These are phyloP conservation scores for Syzygium aqueum DNA, from an alignment of 345 rosid genomes.

Conservation along the genomic window DNA sequence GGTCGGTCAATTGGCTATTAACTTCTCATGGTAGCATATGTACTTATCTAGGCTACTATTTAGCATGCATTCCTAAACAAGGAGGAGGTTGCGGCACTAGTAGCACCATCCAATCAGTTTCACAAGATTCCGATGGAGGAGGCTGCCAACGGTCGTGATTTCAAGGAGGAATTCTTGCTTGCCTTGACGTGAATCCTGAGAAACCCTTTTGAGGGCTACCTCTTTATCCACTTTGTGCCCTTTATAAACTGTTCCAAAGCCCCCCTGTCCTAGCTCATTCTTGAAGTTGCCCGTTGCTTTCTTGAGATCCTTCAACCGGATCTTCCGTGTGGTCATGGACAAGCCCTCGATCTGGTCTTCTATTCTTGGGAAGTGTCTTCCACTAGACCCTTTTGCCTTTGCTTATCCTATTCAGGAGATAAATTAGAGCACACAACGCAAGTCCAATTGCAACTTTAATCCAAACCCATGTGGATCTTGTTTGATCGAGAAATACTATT, in stretches of 20 bases:
- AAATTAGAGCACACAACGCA: neutral
- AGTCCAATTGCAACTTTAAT: neutral
- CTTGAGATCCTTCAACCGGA: conserved; percentile 35
- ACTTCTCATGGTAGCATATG: conserved; percentile 19
- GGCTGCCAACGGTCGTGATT: conserved; percentile 60
- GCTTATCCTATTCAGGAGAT: conserved; percentile 20
- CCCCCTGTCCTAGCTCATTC: conserved; percentile 68
- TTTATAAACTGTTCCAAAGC: conserved; percentile 71
- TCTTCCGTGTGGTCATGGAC: conserved; percentile 41
- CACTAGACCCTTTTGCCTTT: conserved; percentile 1
- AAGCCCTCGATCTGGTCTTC: conserved; percentile 39
- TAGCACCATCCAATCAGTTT: conserved; percentile 79
- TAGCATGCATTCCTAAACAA: conserved; percentile 65
- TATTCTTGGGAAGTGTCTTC: conserved; percentile 26
- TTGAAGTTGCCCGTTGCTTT: conserved; percentile 48
- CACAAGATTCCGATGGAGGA: conserved; percentile 60
- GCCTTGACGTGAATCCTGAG: conserved; percentile 55
- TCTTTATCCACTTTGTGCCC: conserved; percentile 38
- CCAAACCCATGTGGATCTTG: conserved; percentile 14
- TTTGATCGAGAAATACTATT: conserved; percentile 28
- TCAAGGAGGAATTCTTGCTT: conserved; percentile 78
- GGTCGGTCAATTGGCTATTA: conserved; percentile 1
- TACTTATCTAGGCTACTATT: conserved; percentile 59
- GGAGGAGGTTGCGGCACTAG: conserved; percentile 43
- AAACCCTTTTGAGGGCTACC: conserved; percentile 67